These are phyloP conservation scores for Gaillardinia entomophila DNA, from an alignment of 805 yeast genomes.

Conservation along the genomic window DNA sequence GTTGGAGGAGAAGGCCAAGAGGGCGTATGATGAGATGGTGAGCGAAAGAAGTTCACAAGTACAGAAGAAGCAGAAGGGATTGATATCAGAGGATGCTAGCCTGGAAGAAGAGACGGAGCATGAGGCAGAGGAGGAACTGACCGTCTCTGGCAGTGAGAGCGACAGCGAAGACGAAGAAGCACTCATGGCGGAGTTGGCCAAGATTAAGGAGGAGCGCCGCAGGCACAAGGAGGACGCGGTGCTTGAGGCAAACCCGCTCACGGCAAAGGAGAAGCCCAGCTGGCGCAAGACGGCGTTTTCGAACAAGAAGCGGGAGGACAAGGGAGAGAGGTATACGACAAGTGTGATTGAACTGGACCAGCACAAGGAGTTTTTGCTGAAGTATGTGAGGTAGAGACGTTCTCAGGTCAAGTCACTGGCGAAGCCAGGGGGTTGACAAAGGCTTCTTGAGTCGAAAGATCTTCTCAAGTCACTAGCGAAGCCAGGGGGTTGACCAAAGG, in stretches of 20 bases:
- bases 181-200: conserved; percentile 15
- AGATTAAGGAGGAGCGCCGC: conserved; percentile 8
- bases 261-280: conserved; percentile 12
- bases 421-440: too few species aligned
- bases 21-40: conserved; percentile 20
- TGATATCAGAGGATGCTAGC: too few species aligned
- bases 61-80: conserved; percentile 1
- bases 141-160: conserved; percentile 2
- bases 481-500: too few species aligned
- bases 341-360: too few species aligned
- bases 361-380: conserved; percentile 31
- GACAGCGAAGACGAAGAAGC: conserved; percentile 12
- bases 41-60: conserved; percentile 3
- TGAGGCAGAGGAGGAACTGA: conserved; percentile 1
- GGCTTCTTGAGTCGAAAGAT: too few species aligned
- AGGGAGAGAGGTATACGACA: too few species aligned
- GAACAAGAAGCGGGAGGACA: conserved; percentile 9
- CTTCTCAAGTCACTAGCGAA: too few species aligned
- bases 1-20: conserved; percentile 8
- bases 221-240: conserved; percentile 4
- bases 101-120: conserved; percentile 3
- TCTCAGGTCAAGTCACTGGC: too few species aligned
- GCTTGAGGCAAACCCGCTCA: conserved; percentile 5
- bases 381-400: conserved; percentile 26
- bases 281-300: conserved; percentile 27